phyloP scores from a whole-genome alignment of 1,284 basidiomycete species.

The Irpex sp. region DNA sequence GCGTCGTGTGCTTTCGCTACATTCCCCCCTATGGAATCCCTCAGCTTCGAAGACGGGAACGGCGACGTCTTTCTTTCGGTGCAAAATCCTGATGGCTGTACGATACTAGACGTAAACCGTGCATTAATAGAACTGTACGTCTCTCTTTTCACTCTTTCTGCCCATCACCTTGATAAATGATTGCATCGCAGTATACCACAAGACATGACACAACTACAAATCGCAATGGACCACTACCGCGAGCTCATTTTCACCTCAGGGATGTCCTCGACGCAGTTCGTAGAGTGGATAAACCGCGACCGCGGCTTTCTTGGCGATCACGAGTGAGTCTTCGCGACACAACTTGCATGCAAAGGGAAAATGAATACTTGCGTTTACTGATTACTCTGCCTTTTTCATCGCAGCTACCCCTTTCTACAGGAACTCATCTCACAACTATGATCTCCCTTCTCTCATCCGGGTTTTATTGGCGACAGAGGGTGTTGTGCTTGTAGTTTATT shows the following conservation, averaged over 20 bases:
- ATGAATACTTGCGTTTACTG: background rate
- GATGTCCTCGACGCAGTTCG: constrained; percentile 20
- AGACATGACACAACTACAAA: constrained; percentile 21
- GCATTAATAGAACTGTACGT: constrained; percentile 28
- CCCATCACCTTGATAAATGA: background rate
- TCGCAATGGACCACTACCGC: constrained; percentile 27
- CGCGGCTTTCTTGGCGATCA: constrained; percentile 27
- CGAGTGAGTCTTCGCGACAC: constrained; percentile 17
- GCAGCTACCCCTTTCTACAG: constrained; percentile 9
- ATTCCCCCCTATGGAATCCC: constrained; percentile 26
- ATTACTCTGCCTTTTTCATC: background rate
- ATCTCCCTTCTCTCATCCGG: background rate
- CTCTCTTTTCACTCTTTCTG: no score
- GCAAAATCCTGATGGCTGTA: constrained; percentile 29
- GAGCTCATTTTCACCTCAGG: constrained; percentile 23
- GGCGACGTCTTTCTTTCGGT: constrained; percentile 27
- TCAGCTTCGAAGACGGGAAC: constrained; percentile 22
- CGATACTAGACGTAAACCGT: constrained; percentile 32
- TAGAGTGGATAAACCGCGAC: constrained; percentile 15
- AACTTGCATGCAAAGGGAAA: background rate
- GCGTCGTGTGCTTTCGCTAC: constrained; percentile 30
- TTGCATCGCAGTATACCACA: constrained; percentile 21
- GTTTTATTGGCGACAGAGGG: no score
- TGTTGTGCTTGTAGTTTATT: no score
- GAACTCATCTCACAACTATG: constrained; percentile 9